These are phyloP conservation scores for Cephalotrichum gorgonifer DNA, from an alignment of 2,329 filamentous ascomycete genomes.

Conservation along the genomic window DNA sequence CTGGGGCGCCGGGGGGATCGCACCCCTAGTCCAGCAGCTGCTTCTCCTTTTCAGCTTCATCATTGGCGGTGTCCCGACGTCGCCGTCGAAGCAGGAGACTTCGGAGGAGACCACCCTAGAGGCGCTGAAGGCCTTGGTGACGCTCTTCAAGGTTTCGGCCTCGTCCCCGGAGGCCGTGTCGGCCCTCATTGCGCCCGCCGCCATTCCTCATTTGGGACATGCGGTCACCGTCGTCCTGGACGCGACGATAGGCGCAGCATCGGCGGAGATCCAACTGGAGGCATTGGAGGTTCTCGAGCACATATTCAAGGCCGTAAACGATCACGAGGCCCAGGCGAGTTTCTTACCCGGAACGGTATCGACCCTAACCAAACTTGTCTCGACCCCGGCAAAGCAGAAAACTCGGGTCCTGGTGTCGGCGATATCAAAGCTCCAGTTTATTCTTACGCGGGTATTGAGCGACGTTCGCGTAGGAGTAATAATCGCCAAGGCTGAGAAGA, in stretches of 20 bases:
- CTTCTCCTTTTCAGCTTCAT: conserved; percentile 77
- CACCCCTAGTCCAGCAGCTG: conserved; percentile 70
- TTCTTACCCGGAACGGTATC: conserved; percentile 87
- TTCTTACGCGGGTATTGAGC: conserved; percentile 44
- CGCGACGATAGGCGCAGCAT: conserved; percentile 52
- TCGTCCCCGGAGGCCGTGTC: conserved; percentile 37
- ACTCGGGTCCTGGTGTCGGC: conserved; percentile 50
- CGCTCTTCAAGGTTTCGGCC: conserved; percentile 51
- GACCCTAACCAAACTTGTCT: conserved; percentile 63
- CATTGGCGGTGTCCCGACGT: conserved; percentile 59
- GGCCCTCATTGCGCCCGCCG: conserved; percentile 42
- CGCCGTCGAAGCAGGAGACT: conserved; percentile 28
- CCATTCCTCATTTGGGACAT: conserved; percentile 72
- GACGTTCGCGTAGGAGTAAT: conserved; percentile 38
- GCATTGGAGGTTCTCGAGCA: conserved; percentile 55
- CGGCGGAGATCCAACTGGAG: conserved; percentile 58
- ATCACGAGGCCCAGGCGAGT: conserved; percentile 66
- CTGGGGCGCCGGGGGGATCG: conserved; percentile 64
- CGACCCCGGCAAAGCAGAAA: conserved; percentile 51
- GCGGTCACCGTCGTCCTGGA: conserved; percentile 73
- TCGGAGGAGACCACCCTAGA: conserved; percentile 68
- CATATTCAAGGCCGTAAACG: conserved; percentile 54
- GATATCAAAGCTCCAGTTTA: conserved; percentile 44
- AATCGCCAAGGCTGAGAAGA: conserved; percentile 11
- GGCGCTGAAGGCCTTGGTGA: conserved; percentile 58